Percentiles rank a stretch among this genome's conserved stretches.
Evolutionary conservation across 139 green algal genomes (phyloP).

Genomic region (Tetradesmus lagerheimii): DNA sequence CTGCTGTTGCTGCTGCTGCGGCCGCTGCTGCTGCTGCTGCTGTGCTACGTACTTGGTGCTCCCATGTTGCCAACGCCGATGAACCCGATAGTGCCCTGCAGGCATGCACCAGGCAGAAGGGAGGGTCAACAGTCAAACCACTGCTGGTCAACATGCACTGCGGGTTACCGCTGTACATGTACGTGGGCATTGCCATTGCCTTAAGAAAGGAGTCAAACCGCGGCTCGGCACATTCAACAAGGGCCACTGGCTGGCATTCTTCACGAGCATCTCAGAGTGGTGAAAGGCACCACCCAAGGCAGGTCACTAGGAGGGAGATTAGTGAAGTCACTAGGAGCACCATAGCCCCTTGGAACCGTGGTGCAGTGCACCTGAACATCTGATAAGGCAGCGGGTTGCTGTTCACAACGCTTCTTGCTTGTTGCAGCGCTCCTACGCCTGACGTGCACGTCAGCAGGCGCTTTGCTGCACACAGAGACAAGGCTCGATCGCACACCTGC

Average conservation of each 20-base stretch:
- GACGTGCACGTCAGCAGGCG: background rate
- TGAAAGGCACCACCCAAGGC: background rate
- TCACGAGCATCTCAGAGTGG: background rate
- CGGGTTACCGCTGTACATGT: too few relatives aligned
- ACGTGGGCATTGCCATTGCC: background rate
- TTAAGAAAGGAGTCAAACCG: background rate
- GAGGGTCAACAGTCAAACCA: too few relatives aligned
- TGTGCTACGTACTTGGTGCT: background rate
- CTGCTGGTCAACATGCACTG: too few relatives aligned
- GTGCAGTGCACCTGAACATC: background rate
- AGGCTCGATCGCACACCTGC: background rate
- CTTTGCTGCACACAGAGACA: too few relatives aligned
- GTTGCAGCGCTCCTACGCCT: background rate
- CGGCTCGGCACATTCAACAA: background rate
- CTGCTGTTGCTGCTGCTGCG: background rate
- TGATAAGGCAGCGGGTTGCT: background rate
- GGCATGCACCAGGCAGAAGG: background rate
- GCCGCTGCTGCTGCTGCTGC: background rate
- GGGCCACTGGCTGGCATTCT: background rate
- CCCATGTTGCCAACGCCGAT: constrained; percentile 57
- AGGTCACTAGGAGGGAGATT: background rate
- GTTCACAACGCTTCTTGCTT: too few relatives aligned
- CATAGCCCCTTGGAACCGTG: background rate
- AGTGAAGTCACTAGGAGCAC: background rate
- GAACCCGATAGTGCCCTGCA: constrained; percentile 46